Evolutionary conservation across 768 basidiomycete genomes (phyloP).

Genomic region (Leccinum broughii): DNA sequence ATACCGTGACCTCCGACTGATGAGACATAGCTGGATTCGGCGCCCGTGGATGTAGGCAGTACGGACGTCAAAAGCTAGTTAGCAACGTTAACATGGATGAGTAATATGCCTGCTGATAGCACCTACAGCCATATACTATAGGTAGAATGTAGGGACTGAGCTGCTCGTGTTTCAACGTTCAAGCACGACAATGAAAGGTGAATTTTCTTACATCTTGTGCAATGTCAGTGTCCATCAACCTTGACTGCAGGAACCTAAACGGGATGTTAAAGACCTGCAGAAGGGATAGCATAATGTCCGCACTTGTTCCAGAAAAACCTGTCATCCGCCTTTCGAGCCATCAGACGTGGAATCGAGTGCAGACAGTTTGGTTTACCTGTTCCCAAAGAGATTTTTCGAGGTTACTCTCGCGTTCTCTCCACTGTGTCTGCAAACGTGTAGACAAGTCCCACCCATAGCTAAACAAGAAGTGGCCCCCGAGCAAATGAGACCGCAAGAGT

Average conservation of each 20-base stretch:
- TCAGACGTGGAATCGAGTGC: constrained; percentile 10
- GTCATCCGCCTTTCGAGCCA: constrained; percentile 75
- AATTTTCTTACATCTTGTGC: constrained; percentile 61
- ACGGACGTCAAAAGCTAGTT: constrained; percentile 82
- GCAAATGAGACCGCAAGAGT: constrained; percentile 83
- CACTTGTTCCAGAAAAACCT: constrained; percentile 97
- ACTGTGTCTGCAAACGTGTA: constrained; percentile 81
- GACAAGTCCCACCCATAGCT: constrained; percentile 92
- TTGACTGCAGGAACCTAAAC: constrained; percentile 53
- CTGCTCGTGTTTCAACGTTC: constrained; percentile 41
- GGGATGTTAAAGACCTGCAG: constrained; percentile 6
- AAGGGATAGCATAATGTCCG: background rate
- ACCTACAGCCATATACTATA: constrained; percentile 91
- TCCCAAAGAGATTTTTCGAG: constrained; percentile 69
- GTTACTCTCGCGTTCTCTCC: constrained; percentile 53
- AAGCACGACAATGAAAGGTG: background rate
- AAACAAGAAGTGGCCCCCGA: constrained; percentile 81
- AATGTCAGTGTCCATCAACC: constrained; percentile 57
- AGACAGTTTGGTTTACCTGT: constrained; percentile 49
- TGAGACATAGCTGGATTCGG: constrained; percentile 79
- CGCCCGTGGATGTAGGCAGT: constrained; percentile 73
- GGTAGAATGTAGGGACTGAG: constrained; percentile 89
- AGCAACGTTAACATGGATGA: constrained; percentile 4
- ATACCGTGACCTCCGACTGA: constrained; percentile 91
- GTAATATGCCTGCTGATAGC: background rate